Percentiles rank a stretch among this genome's conserved stretches.
Conservation (phyloP, 2,329 filamentous ascomycete species). For the Colletotrichum abscissum region DNA sequence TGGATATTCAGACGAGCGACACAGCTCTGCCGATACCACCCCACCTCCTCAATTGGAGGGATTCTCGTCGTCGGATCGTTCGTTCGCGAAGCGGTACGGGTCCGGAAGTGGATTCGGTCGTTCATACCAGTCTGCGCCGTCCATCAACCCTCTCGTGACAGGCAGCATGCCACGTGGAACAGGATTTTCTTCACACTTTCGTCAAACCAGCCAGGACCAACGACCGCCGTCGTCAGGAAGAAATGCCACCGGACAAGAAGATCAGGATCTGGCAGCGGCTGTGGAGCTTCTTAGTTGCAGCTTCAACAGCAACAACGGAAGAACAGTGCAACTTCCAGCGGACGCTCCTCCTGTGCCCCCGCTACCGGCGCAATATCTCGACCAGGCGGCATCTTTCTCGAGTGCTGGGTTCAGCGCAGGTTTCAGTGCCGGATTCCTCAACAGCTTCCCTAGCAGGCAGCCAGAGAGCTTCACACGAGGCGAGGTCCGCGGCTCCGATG, state of each 20-base stretch:
- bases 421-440: constrained; percentile 69
- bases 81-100: constrained; percentile 68
- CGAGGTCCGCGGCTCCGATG: constrained; percentile 66
- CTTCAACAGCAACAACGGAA: constrained; percentile 79
- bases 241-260: constrained; percentile 81
- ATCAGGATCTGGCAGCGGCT: constrained; percentile 88
- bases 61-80: constrained; percentile 62
- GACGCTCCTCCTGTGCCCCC: constrained; percentile 91
- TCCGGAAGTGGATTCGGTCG: constrained; percentile 72
- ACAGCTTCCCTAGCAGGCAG: constrained; percentile 70
- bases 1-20: constrained; percentile 79
- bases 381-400: constrained; percentile 67
- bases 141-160: constrained; percentile 60
- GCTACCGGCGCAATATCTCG: constrained; percentile 83
- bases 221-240: constrained; percentile 80
- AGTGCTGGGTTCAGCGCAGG: constrained; percentile 72
- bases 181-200: constrained; percentile 67
- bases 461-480: constrained; percentile 75
- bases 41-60: constrained; percentile 84
- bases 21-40: constrained; percentile 92
- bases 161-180: constrained; percentile 63
- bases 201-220: constrained; percentile 79
- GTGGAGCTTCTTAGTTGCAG: constrained; percentile 92
- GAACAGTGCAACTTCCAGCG: constrained; percentile 69
- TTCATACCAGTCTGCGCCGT: constrained; percentile 82